Base-by-base conservation (phyloP, 2,329 filamentous ascomycete species). In the Escovopsis weberi region DNA sequence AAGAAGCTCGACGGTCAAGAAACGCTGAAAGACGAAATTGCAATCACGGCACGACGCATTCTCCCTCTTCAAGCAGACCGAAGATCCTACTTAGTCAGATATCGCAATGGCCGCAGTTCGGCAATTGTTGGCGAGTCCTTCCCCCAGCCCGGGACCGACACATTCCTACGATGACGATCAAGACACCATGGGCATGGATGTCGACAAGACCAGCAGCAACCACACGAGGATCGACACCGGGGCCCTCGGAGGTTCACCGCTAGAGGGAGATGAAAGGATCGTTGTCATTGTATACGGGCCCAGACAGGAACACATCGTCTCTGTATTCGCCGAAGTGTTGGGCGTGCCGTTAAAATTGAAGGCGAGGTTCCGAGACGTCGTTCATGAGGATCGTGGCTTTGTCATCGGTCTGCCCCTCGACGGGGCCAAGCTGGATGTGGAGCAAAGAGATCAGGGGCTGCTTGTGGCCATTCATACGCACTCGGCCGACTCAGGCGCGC, bases 391-490 rank as follows among this genome's bases (percentile, higher is more conserved):
- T 52, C 63, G 70, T 53, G 74, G 77, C 47, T 68, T 74, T n/a
- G 79, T 89, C 8, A 67, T 85, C 38, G 85, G 83, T 3, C 66
- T 88, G 40, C 60, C 67, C 37, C 73, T 73, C 6, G 64, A 66
- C 12, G 65, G 73, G 43, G 72, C 82, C 11, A 72, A 70, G 45
- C 59, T 60, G 3, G 73, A 78, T 50, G 66, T 85, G 46, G 63
- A 70, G 33, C 59, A 65, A n/a, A 73, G 78, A 51, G 65, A 80
- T 50, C 70, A 65, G 47, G 61, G 67, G 12, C 67, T 78, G 32
- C 66, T 85, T 37, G 72, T 86, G 39, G 65, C 80, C 44, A 81
- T 91, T 56, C 82, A 88, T 57, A 78, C 82, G 23, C 82, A 89
- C 58, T 85, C 80, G 55, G 76, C 86, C 48, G 77, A 80, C 52